phyloP scores from a whole-genome alignment of 805 yeast species.

The Tetrapisispora iriomotensis region DNA sequence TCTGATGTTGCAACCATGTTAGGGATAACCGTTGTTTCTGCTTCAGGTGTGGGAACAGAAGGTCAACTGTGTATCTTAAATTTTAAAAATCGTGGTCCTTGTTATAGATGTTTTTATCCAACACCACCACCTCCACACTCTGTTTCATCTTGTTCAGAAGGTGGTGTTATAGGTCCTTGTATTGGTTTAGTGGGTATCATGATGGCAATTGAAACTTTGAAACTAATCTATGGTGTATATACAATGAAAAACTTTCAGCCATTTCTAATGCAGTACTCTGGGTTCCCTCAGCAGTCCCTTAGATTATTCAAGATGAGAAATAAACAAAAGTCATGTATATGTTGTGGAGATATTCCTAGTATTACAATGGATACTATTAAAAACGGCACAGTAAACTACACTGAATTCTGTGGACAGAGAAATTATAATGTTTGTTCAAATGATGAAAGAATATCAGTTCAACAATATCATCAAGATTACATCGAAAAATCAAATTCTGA shows the following conservation, averaged over 20 bases:
- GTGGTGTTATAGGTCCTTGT: slow-evolving; percentile 94
- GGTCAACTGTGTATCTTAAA: slow-evolving; percentile 81
- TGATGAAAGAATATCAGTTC: slow-evolving; percentile 39
- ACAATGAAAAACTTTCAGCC: slow-evolving; percentile 48
- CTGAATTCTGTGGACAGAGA: slow-evolving; percentile 62
- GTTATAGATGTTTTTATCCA: slow-evolving; percentile 91
- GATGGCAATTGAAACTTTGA: slow-evolving; percentile 84
- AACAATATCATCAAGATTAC: slow-evolving; percentile 27
- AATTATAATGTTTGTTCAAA: slow-evolving; percentile 37
- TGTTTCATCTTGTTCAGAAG: slow-evolving; percentile 81
- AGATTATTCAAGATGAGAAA: slow-evolving; percentile 75
- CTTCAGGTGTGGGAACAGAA: slow-evolving; percentile 83
- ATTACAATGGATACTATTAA: slow-evolving; percentile 41
- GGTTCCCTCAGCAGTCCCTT: slow-evolving; percentile 55
- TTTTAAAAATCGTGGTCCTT: slow-evolving; percentile 62
- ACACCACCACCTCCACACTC: slow-evolving; percentile 77
- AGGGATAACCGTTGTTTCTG: slow-evolving; percentile 72
- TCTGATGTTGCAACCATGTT: slow-evolving; percentile 71
- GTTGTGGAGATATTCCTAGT: slow-evolving; percentile 48
- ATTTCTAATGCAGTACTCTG: slow-evolving; percentile 57
- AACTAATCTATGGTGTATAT: slow-evolving; percentile 54
- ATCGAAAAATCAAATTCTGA: slow-evolving; percentile 10
- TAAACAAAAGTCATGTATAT: slow-evolving; percentile 47
- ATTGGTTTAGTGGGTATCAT: slow-evolving; percentile 83
- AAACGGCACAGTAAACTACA: slow-evolving; percentile 47